Conservation (phyloP, 148 eudicot species). For the Rhododendron ferrugineum region DNA sequence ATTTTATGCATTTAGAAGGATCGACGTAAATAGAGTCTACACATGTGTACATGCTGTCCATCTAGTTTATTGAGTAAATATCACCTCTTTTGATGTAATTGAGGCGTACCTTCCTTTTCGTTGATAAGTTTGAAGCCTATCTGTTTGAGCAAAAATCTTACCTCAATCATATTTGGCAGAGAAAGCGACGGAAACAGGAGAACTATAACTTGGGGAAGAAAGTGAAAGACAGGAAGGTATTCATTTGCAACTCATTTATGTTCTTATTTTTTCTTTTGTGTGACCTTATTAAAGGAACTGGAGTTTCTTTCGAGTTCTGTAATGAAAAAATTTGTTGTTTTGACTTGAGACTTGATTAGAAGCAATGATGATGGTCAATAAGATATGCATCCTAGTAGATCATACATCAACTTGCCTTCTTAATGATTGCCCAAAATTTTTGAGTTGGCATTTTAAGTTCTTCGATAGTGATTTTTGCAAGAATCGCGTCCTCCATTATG, state of each 20-base stretch:
- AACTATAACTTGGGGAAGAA: conserved; percentile 32
- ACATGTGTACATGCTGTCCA: background rate
- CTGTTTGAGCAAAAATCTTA: background rate
- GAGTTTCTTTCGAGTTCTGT: background rate
- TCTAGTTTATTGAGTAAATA: background rate
- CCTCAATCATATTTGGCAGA: conserved; percentile 22
- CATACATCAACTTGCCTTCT: background rate
- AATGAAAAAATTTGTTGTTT: background rate
- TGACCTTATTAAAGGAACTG: background rate
- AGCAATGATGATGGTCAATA: background rate
- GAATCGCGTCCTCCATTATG: background rate
- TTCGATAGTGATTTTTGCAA: background rate
- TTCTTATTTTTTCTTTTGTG: background rate
- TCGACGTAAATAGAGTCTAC: background rate
- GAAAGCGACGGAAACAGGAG: conserved; percentile 48
- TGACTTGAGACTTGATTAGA: background rate
- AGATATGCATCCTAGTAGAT: background rate
- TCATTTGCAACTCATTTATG: background rate
- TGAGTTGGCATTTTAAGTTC: background rate
- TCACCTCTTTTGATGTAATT: background rate
- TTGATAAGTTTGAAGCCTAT: background rate
- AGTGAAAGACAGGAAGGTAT: conserved; percentile 41
- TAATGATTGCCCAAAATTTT: background rate
- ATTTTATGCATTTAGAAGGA: background rate
- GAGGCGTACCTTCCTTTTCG: background rate